Evolutionary conservation across 2,329 filamentous ascomycete species (phyloP), one percentile per base, ranked within the genome.

Genomic region (Mycosphaerella arachidis): DNA sequence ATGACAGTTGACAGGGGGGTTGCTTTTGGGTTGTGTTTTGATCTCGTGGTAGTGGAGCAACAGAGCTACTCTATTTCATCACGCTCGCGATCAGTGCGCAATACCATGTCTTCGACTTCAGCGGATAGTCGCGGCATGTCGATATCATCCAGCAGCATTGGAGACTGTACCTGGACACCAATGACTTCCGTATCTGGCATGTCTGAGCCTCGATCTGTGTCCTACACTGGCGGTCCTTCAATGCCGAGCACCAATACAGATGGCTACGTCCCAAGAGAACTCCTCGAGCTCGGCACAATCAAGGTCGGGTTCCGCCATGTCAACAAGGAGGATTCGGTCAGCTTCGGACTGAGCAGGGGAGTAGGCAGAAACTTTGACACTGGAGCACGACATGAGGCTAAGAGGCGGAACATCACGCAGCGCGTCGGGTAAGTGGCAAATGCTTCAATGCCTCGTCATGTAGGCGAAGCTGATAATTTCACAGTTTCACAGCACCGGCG

Each of bases 251-350:
- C 20, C 50, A 20, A 8, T 12, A 6, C 10, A 5, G 29, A 53
- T 5, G 50, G 5, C 50, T 6, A 37, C 16, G 20, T 45, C 3
- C 40, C 48, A 20, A n/a, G 24, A 13, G 43, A 56, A 16, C 48
- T 51, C 2, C 50, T 50, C 35, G 58, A 62, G 13, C 29, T 63
- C n/a, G 61, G 61, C 5, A 63, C 61, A 1, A 60, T 58, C 55
- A 63, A 61, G 31, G 30, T 63, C 40, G 55, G 53, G 24, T 46
- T 60, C 29, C 56, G 51, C 9, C 61, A 61, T 51, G 61, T 63
- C 37, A 61, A 55, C 35, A 58, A 58, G 43, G 46, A 54, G 46
- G 46, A 57, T 18, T 20, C 50, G 18, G 51, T 61, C 29, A 27
- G 3, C 10, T 55, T 61, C 45, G 55, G 59, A 9, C 29, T 30